A percentile compares a stretch with the other conserved stretches of the same genome.
phyloP scores from a whole-genome alignment of 1,139 yeast species.

The Tardiomyces digboiensis region DNA sequence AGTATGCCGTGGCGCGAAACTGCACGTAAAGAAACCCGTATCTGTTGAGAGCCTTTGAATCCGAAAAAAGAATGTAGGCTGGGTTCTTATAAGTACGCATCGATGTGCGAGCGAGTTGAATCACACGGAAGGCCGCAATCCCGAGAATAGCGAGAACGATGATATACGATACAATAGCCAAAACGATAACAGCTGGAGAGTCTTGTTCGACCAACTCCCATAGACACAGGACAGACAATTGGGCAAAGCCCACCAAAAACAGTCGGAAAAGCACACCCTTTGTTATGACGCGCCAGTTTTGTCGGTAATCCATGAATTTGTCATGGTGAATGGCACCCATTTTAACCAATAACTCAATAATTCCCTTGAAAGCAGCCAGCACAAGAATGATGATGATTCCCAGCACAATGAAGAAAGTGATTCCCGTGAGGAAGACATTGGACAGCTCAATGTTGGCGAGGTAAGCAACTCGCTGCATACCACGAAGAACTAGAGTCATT shows the following conservation, averaged over 20 bases:
- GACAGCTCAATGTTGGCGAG: conserved; percentile 81
- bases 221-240: conserved; percentile 66
- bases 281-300: conserved; percentile 68
- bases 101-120: conserved; percentile 64
- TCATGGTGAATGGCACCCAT: conserved; percentile 46
- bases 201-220: conserved; percentile 86
- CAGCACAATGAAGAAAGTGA: conserved; percentile 72
- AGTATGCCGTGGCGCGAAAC: conserved; percentile 80
- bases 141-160: conserved; percentile 49
- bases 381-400: conserved; percentile 61
- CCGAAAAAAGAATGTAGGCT: conserved; percentile 85
- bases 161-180: conserved; percentile 61
- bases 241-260: conserved; percentile 77
- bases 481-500: conserved; percentile 73
- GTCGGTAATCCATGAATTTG: conserved; percentile 68
- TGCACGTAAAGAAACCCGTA: conserved; percentile 93
- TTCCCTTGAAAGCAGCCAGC: conserved; percentile 60
- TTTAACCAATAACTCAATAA: conserved; percentile 60
- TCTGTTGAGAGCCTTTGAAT: conserved; percentile 66
- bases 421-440: conserved; percentile 76
- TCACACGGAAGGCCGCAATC: conserved; percentile 69
- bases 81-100: conserved; percentile 73
- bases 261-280: conserved; percentile 87
- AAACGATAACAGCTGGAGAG: conserved; percentile 72
- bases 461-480: conserved; percentile 86